Base-by-base conservation (phyloP, 1,284 basidiomycete species). In the Rhodotorula mucilaginosa region DNA sequence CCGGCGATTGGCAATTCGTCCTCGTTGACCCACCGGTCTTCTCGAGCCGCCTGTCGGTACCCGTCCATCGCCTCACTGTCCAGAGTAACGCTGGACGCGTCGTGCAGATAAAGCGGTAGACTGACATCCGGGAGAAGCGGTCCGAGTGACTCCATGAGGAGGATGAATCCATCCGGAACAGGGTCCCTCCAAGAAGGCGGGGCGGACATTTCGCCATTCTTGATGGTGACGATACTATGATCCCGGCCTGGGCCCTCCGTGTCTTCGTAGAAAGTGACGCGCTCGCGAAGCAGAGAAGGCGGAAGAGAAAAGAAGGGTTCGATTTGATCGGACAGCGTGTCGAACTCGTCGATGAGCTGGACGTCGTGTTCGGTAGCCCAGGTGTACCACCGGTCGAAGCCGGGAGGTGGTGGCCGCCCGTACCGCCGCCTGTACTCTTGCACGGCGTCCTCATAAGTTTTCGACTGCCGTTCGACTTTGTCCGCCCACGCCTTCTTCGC, bases 291-390 rank as follows among this genome's bases (percentile, higher is more conserved):
- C 44, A 74, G 56, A 7, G 64, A 69, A 18, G 68, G 64, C 5
- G 68, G 69, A 52, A 76, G 67, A 5, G 70, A 66, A 51, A 58
- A 57, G 69, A 71, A 78, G 1, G 74, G 77, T 29, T 67, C 58
- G 31, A 78, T 69, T 3, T 67, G 62, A 31, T 62, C 47, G n/a
- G 68, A 48, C 39, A 78, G 70, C 15, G 72, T 69, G 60, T 79
- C 78, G 70, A 76, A 79, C 61, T 78, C 78, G 68, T 79, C 78
- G 26, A 75, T 68, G 63, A 78, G 66, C 15, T 69, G 68, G 5
- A 78, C 70, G n/a, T 71, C 65, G 66, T 78, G 29, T n/a, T 59
- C 39, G 5, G n/a, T 64, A 8, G 73, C 75, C 61, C 72, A 78
- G 5, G 23, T 44, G 51, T 52, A 58, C 78, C 78, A 78, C 5